Evolutionary conservation across 2,329 filamentous ascomycete species (phyloP).

Genomic region (Paraphaeosphaeria minitans): DNA sequence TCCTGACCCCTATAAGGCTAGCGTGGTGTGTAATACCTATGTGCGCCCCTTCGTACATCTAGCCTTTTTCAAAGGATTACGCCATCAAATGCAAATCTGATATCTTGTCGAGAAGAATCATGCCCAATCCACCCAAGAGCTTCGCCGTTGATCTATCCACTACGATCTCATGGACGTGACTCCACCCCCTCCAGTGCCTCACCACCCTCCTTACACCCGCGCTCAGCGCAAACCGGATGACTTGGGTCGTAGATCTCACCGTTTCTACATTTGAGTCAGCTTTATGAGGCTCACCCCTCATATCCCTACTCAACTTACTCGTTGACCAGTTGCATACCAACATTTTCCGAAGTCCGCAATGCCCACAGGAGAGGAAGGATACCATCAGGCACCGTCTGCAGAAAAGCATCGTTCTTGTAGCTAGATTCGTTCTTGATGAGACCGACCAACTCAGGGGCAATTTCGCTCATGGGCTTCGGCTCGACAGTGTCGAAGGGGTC

Average conservation of each 20-base stretch:
- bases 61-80: no score
- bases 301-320: background rate
- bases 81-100: no score
- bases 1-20: no score
- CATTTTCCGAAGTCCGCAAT: conserved; percentile 17
- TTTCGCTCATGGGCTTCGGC: conserved; percentile 12
- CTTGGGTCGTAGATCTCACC: conserved; percentile 3
- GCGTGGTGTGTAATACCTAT: no score
- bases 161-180: conserved; percentile 8
- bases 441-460: conserved; percentile 21
- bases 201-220: no score
- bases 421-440: conserved; percentile 26
- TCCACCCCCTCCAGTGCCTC: background rate
- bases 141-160: no score
- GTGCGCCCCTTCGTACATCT: no score
- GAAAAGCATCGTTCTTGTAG: conserved; percentile 19
- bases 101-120: no score
- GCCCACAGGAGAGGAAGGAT: conserved; percentile 26
- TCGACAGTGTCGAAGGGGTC: conserved; percentile 5
- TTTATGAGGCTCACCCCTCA: no score
- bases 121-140: no score
- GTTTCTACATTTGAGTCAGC: background rate
- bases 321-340: background rate
- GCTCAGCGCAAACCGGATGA: background rate
- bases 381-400: conserved; percentile 23